These are phyloP conservation scores for Suillus spraguei DNA, from an alignment of 768 basidiomycete genomes.

Conservation along the genomic window DNA sequence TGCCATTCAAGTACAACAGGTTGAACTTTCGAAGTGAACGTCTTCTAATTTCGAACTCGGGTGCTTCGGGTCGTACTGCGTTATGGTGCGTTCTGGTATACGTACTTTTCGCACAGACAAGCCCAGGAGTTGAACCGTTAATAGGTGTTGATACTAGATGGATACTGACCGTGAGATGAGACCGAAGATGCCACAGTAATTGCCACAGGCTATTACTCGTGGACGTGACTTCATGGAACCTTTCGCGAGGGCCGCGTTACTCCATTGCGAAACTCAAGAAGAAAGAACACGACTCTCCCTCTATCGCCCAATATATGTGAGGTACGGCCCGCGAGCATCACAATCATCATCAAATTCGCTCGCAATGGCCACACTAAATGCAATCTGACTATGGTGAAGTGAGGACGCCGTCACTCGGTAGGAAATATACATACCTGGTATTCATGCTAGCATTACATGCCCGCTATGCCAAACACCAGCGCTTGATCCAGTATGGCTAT, in stretches of 20 bases:
- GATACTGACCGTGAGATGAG: conserved; percentile 50
- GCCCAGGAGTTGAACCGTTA: conserved; percentile 39
- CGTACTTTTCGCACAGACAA: not conserved
- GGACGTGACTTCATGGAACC: conserved; percentile 51
- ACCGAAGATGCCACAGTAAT: conserved; percentile 39
- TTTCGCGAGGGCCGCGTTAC: conserved; percentile 42
- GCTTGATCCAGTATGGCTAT: conserved; percentile 34
- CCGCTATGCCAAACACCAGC: conserved; percentile 46
- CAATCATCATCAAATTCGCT: conserved; percentile 77
- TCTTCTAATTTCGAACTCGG: not conserved
- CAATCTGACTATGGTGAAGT: conserved; percentile 36
- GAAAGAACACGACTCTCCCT: conserved; percentile 42
- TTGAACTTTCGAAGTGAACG: not conserved
- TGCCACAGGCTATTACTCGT: conserved; percentile 38
- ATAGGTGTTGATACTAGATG: conserved; percentile 45
- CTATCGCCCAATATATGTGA: conserved; percentile 33
- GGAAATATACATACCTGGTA: conserved; percentile 38
- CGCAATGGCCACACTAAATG: conserved; percentile 70
- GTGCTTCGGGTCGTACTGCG: not conserved
- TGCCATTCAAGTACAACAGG: not conserved
- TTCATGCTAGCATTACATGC: conserved; percentile 28
- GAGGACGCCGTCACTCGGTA: conserved; percentile 1
- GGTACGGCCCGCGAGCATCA: conserved; percentile 63
- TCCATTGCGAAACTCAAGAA: conserved; percentile 51
- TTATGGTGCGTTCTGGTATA: not conserved